Base-by-base conservation (phyloP, 306 rosid genomes). In the Prunus mongolica region DNA sequence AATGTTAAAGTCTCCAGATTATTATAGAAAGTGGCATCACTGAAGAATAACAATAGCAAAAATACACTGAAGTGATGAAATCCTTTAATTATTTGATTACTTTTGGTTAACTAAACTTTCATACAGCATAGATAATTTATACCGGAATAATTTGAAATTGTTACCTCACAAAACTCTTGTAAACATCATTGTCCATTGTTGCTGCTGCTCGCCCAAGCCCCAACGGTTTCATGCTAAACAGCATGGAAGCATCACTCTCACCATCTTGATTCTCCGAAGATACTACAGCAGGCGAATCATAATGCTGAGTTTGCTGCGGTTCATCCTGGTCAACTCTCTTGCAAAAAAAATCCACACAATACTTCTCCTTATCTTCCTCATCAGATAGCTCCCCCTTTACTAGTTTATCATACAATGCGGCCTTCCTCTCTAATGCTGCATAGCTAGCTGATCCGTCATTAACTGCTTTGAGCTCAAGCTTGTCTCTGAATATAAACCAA, bases 391-490 rank as follows among this genome's bases (percentile, higher is more conserved):
- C 98, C 22, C 98, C 96, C 69, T 72, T 92, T 62, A 75, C 86
- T 58, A 92, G 86, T 91, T 90, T 92, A 5, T 95, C 91, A 74
- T 95, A 95, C 69, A 95, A 52, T 46, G 78, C 84, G 6, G 97
- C 97, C 83, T 95, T 95, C 81, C 70, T 90, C 88, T 95, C 98
- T 71, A 95, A 67, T 3, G 96, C 98, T 1, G 93, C 96, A 77
- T 90, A 95, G 84, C 92, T 92, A 4, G 58, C 93, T 1, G 96
- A 81, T 58, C 98, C 98, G 54, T 95, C 98, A 0, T 83, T 82
- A n/a, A 85, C 84, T n/a, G 96, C 96, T 79, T 92, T 92, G 75
- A 95, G 84, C 87, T 95, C 96, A 65, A 95, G 93, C 71, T 95
- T 95, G 73, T 95, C 98, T 88, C 98, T 95, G 79, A 69, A 85